Percentiles rank a stretch among this genome's conserved stretches.
Evolutionary conservation across 306 rosid species (phyloP).

Genomic region (Carpinus fangiana): DNA sequence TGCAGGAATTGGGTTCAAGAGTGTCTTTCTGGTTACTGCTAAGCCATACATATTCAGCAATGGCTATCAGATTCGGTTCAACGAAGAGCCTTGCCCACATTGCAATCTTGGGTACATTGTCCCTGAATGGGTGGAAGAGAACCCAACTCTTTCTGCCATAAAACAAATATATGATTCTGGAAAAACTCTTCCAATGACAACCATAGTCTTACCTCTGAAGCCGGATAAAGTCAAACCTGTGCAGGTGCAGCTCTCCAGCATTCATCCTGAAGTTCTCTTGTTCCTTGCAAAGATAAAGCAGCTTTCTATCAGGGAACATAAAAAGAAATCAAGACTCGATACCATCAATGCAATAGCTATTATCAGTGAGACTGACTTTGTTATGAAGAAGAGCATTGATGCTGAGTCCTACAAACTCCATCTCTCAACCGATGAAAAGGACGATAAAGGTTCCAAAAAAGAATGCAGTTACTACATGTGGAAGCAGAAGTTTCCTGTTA

Average conservation of each 20-base stretch:
- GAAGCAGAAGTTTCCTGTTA: slow-evolving; percentile 68
- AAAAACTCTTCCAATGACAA: slow-evolving; percentile 54
- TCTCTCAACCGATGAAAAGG: slow-evolving; percentile 47
- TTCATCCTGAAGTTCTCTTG: slow-evolving; percentile 68
- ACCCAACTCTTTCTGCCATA: slow-evolving; percentile 47
- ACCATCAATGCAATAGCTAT: slow-evolving; percentile 57
- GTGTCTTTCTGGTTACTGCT: slow-evolving; percentile 74
- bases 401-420: slow-evolving; percentile 67
- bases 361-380: slow-evolving; percentile 43
- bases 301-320: slow-evolving; percentile 59
- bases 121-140: slow-evolving; percentile 86
- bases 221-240: slow-evolving; percentile 58
- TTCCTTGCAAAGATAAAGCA: slow-evolving; percentile 62
- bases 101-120: slow-evolving; percentile 76
- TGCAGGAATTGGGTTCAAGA: slow-evolving; percentile 92
- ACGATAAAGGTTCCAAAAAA: not conserved
- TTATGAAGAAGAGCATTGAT: slow-evolving; percentile 53
- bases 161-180: slow-evolving; percentile 43
- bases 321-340: slow-evolving; percentile 36
- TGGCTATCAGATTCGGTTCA: slow-evolving; percentile 74
- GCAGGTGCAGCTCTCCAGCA: slow-evolving; percentile 59
- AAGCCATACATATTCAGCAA: slow-evolving; percentile 74
- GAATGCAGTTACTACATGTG: slow-evolving; percentile 66
- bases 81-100: slow-evolving; percentile 65
- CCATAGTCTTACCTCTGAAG: slow-evolving; percentile 67